phyloP scores from a whole-genome alignment of 768 basidiomycete genomes.

The Piloderma croceum region DNA sequence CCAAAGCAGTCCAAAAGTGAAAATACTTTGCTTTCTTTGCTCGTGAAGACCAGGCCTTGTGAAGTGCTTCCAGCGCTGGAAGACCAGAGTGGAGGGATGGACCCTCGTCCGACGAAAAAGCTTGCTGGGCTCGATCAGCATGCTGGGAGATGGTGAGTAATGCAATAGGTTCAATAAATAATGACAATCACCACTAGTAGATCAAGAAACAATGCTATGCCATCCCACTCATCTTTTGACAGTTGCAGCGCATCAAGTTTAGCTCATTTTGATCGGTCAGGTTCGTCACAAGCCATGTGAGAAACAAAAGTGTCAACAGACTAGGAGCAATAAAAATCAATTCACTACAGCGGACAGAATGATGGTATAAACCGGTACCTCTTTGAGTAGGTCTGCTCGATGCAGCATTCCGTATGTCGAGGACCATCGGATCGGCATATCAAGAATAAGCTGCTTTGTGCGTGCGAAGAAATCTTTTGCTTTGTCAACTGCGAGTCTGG shows the following conservation, averaged over 20 bases:
- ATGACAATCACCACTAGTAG: conserved; percentile 18
- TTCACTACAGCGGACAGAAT: background rate
- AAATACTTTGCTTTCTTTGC: conserved; percentile 12
- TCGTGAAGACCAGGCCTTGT: conserved; percentile 22
- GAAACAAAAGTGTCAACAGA: conserved; percentile 22
- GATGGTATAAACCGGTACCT: conserved; percentile 6
- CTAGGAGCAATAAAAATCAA: conserved; percentile 10
- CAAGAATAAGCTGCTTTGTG: conserved; percentile 23
- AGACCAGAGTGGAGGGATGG: conserved; percentile 16
- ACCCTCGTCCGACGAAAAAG: conserved; percentile 25
- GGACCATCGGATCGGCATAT: conserved; percentile 28
- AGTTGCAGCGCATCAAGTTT: conserved; percentile 17
- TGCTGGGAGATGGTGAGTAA: conserved; percentile 14
- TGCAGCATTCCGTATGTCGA: conserved; percentile 27
- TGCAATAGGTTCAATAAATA: background rate
- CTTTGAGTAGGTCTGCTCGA: conserved; percentile 7
- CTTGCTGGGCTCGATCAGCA: conserved; percentile 28
- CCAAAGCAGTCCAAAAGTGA: conserved; percentile 14
- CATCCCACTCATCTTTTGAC: conserved; percentile 19
- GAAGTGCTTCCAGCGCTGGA: conserved; percentile 19
- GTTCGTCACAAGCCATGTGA: conserved; percentile 19
- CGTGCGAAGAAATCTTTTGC: no score
- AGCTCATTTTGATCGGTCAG: conserved; percentile 17
- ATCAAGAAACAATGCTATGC: conserved; percentile 14
- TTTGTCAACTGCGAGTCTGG: no score